Conservation (phyloP, 2,329 filamentous ascomycete genomes). For the Trichoderma guizhouense region DNA sequence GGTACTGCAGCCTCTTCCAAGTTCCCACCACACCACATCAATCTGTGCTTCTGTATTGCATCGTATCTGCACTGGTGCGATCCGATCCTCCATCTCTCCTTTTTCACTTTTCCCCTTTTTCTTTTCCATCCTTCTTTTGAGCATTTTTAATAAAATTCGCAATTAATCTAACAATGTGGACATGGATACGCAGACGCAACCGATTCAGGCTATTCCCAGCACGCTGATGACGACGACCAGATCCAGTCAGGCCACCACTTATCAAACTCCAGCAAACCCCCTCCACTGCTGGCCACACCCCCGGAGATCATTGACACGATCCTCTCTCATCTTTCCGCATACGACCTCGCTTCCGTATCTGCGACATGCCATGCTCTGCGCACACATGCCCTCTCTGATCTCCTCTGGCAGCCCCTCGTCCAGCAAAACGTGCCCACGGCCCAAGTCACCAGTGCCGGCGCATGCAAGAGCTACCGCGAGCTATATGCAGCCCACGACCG, state of each 20-base stretch:
- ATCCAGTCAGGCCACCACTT: neutral
- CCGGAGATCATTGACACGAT: slow-evolving; percentile 73
- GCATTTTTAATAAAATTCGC: no score
- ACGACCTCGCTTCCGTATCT: slow-evolving; percentile 59
- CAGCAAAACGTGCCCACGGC: slow-evolving; percentile 62
- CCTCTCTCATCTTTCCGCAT: slow-evolving; percentile 60
- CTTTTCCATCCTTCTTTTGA: neutral
- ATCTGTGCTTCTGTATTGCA: neutral
- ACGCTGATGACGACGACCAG: neutral
- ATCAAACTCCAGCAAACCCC: neutral
- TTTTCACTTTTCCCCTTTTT: neutral
- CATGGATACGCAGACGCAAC: neutral
- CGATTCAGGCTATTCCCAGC: neutral
- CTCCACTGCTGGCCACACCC: slow-evolving; percentile 57
- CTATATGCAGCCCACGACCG: slow-evolving; percentile 73
- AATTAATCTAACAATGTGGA: neutral
- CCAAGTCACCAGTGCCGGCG: slow-evolving; percentile 51
- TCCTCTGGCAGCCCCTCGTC: slow-evolving; percentile 69
- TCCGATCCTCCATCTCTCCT: neutral
- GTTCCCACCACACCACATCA: neutral
- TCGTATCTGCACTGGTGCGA: neutral
- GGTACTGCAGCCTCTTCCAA: slow-evolving; percentile 16
- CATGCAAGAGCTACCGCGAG: slow-evolving; percentile 62
- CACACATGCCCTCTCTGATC: slow-evolving; percentile 59
- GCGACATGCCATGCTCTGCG: slow-evolving; percentile 60